Evolutionary conservation across 345 rosid genomes (phyloP).

Genomic region (Durio zibethinus): DNA sequence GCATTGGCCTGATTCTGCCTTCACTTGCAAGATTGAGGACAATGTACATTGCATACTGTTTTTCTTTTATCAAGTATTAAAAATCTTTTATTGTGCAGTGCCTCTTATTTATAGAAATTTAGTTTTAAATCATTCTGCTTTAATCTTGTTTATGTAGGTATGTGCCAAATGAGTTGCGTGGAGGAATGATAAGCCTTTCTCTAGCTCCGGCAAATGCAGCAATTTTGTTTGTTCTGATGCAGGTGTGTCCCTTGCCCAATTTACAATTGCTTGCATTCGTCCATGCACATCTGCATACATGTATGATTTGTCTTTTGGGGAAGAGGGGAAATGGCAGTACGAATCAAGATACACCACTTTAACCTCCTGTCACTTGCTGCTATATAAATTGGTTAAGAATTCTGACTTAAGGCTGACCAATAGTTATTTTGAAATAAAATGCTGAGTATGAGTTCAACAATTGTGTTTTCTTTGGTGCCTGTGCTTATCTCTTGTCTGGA

Average conservation of each 20-base stretch:
- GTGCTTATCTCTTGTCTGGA: neutral
- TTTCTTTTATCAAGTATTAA: conserved; percentile 2
- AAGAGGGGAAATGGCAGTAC: neutral
- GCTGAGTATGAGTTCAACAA: neutral
- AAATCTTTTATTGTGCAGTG: neutral
- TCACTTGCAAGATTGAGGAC: conserved; percentile 91
- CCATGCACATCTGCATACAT: neutral
- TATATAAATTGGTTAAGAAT: neutral
- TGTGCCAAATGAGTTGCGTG: conserved; percentile 89
- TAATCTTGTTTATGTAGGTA: conserved; percentile 44
- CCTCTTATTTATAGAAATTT: conserved; percentile 6
- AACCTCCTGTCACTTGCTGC: neutral
- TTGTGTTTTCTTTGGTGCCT: neutral
- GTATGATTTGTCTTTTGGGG: neutral
- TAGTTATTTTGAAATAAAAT: neutral
- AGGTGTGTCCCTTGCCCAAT: conserved; percentile 32
- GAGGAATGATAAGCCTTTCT: conserved; percentile 92
- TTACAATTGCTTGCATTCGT: neutral
- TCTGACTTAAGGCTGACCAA: neutral
- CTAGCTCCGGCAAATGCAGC: conserved; percentile 80
- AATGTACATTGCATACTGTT: conserved; percentile 48
- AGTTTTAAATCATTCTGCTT: conserved; percentile 12
- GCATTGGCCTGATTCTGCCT: conserved; percentile 67
- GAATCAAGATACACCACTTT: neutral
- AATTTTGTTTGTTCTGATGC: conserved; percentile 53